Conservation (phyloP, 2,329 filamentous ascomycete genomes). For the Aspergillus nomiae region DNA sequence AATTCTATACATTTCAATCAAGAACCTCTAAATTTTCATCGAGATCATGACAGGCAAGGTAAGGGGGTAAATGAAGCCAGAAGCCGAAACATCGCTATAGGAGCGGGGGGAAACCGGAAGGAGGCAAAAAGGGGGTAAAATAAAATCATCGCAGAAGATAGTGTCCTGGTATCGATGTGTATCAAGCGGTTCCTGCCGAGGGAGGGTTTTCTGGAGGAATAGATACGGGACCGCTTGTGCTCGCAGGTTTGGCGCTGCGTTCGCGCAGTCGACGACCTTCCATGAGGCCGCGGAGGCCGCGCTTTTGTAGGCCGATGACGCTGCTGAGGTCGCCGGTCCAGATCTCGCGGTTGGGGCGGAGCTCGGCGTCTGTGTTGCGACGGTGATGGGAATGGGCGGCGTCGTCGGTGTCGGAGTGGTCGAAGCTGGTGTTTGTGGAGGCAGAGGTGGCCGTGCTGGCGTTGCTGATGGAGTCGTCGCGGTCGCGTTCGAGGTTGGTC, state of each 20-base stretch:
- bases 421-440: constrained; percentile 41
- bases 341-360: constrained; percentile 58
- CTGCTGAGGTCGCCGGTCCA: constrained; percentile 77
- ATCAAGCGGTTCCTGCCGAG: neutral
- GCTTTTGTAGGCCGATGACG: constrained; percentile 93
- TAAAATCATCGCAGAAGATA: neutral
- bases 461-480: constrained; percentile 44
- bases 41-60: neutral
- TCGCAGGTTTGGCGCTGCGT: constrained; percentile 51
- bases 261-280: constrained; percentile 86
- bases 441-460: constrained; percentile 41
- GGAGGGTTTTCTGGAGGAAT: neutral
- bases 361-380: constrained; percentile 38
- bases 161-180: neutral
- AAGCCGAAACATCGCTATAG: neutral
- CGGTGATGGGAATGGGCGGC: constrained; percentile 42
- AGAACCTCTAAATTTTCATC: constrained; percentile 2
- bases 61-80: neutral
- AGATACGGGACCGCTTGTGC: constrained; percentile 10
- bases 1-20: constrained; percentile 2
- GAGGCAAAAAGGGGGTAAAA: neutral
- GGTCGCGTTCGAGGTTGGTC: constrained; percentile 34
- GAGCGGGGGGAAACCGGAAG: neutral
- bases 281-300: constrained; percentile 89
- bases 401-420: constrained; percentile 42